Base-by-base conservation (phyloP, 2,329 filamentous ascomycete genomes). In the Cladosporium sp. region DNA sequence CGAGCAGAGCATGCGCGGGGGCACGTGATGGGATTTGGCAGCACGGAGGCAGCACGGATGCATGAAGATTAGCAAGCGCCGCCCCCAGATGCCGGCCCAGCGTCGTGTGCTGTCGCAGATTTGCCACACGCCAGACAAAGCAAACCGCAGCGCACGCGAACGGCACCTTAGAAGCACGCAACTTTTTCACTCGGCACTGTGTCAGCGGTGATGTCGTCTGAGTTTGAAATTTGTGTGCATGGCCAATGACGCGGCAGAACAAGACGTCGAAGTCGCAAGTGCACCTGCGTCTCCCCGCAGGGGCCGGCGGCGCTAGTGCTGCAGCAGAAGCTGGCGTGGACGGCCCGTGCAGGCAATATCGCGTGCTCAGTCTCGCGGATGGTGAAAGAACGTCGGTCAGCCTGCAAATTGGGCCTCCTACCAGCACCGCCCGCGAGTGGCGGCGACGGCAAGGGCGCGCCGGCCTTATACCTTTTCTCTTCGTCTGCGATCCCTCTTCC, bases 211-310 rank as follows among this genome's bases (percentile, higher is more conserved):
- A 49, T 14, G 11, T 42, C 37, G 31, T 13, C 16, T 50, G 59
- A 61, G 59, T 61, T 59, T 46, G 18, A 60, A 56, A 59, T 42
- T 56, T 52, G 52, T 53, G 22, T 18, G 34, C 3, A 45, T 19
- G 35, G 28, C 42, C 43, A 34, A 33, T 35, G 19, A n/a, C 28
- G 28, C 19, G 19, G 38, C 37, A 49, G 35, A 31, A 49, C 46
- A 49, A 22, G 34, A 4, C n/a, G 16, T 9, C 8, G 3, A 38
- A 14, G 16, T 38, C 13, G 35, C 13, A 38, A 38, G n/a, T n/a
- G n/a, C 10, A 38, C 11, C 35, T 38, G 35, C 35, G 16, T 38
- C n/a, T 35, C 34, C 35, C 35, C 35, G 22, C 22, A 28, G 22
- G 22, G 22, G 22, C 22, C 22, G 22, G 22, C 22, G 22, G 22